phyloP scores from a whole-genome alignment of 2,329 filamentous ascomycete genomes.

The Fusarium ramigenum region DNA sequence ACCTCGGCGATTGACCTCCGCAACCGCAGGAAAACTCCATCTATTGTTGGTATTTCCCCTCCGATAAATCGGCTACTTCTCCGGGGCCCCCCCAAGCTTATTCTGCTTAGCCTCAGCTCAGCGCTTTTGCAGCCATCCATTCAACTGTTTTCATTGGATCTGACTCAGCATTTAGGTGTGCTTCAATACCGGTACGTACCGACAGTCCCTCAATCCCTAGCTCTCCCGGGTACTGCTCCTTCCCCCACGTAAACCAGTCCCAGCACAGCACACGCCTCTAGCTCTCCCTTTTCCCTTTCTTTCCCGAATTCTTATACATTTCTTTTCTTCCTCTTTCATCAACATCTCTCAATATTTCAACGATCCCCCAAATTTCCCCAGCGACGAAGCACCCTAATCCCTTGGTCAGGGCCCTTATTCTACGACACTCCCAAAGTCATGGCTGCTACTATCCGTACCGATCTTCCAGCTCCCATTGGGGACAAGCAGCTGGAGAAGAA shows the following conservation, averaged over 20 bases:
- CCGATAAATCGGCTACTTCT: slow-evolving; percentile 29
- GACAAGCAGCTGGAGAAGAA: slow-evolving; percentile 87
- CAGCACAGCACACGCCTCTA: slow-evolving; percentile 36
- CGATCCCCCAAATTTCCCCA: slow-evolving; percentile 35
- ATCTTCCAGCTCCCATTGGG: slow-evolving; percentile 61
- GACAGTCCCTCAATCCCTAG: slow-evolving; percentile 1
- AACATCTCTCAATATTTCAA: slow-evolving; percentile 28
- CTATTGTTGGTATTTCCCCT: slow-evolving; percentile 13
- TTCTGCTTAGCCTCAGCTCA: slow-evolving; percentile 24
- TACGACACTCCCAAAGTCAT: slow-evolving; percentile 65
- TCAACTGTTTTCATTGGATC: slow-evolving; percentile 28
- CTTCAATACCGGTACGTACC: slow-evolving; percentile 12
- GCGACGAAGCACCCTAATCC: slow-evolving; percentile 91
- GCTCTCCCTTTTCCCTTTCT: slow-evolving; percentile 26
- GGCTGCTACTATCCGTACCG: slow-evolving; percentile 68
- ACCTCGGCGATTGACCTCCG: slow-evolving; percentile 35
- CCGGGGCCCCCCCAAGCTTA: slow-evolving; percentile 18
- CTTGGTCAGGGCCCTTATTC: slow-evolving; percentile 92
- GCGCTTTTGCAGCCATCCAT: slow-evolving; percentile 18
- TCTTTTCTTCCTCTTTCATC: slow-evolving; percentile 20
- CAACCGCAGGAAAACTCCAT: slow-evolving; percentile 1
- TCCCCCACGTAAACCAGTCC: slow-evolving; percentile 21
- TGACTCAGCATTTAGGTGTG: slow-evolving; percentile 28
- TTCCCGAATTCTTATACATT: slow-evolving; percentile 10
- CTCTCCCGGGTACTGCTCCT: slow-evolving; percentile 16